Base-by-base conservation (phyloP, 1,284 basidiomycete genomes). In the Puccinia coronata region DNA sequence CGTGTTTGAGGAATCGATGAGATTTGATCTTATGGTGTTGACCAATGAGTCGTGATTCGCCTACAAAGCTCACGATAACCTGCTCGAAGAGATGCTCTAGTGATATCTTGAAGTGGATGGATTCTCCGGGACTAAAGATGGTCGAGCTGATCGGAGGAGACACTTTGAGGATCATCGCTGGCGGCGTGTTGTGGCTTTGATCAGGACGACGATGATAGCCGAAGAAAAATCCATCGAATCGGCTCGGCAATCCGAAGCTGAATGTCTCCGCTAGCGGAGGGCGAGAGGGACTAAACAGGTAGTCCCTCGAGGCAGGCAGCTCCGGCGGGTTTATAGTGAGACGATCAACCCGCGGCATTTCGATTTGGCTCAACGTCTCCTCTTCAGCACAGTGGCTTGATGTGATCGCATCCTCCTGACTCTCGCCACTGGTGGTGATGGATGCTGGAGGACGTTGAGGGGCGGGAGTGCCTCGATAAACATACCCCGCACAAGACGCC, bases 191-290 rank as follows among this genome's bases (percentile, higher is more conserved):
- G 20, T 74, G 43, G 25, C 61, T 74, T n/a, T 23, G 34, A 41
- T 41, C 53, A 5, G 72, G 72, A 3, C 72, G 51, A 2, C 55
- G 51, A 61, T 74, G 72, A 39, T 74, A 59, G 14, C 53, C 55
- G 23, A 74, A 74, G 43, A 74, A 74, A n/a, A 74, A 61, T 28
- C 72, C 72, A 28, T 74, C 72, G 47, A 74, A 61, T 31, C 72
- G 72, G 61, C 49, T 74, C 5, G 72, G 72, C 28, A 41, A 28
- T 9, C 72, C 55, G 43, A 74, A 74, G 18, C 72, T 74, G 34
- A 74, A 74, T 12, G 72, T 74, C 39, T 74, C 72, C 16, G 49
- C 20, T 11, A 53, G 53, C 5, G 23, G 36, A 28, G 53, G 36
- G 11, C 49, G 34, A 25, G 23, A 31, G 9, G 53, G 39, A 4